Evolutionary conservation across 108 stramenopile genomes (phyloP).

Genomic region (Cylindrotheca closterium): DNA sequence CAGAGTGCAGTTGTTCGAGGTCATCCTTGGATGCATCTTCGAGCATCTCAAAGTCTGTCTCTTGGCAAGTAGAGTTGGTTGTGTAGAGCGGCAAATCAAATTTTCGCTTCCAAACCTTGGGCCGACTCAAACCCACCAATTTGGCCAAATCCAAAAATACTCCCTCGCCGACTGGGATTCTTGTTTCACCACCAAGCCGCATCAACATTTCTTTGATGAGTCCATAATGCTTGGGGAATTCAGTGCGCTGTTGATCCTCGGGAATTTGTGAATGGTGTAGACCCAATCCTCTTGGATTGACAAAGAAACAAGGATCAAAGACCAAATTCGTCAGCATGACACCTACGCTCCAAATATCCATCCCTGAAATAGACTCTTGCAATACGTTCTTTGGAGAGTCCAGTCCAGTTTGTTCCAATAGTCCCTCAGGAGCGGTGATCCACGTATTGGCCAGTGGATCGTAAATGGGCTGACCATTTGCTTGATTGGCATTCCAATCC

Average conservation of each 20-base stretch:
- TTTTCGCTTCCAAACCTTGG: not conserved
- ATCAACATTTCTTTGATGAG: not conserved
- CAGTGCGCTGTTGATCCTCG: not conserved
- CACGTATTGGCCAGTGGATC: not conserved
- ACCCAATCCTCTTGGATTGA: not conserved
- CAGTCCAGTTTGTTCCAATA: slow-evolving; percentile 4
- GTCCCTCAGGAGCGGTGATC: not conserved
- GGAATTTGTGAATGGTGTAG: not conserved
- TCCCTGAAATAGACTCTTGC: slow-evolving; percentile 1
- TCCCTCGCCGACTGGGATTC: not conserved
- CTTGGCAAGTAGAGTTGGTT: not conserved
- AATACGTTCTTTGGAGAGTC: not conserved
- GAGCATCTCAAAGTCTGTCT: not conserved
- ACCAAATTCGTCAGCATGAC: not conserved
- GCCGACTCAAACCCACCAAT: not conserved
- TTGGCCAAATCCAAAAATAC: not conserved
- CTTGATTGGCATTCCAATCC: slow-evolving; percentile 1
- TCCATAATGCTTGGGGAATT: not conserved
- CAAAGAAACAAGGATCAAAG: not conserved
- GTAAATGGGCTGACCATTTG: not conserved
- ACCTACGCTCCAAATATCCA: slow-evolving; percentile 3
- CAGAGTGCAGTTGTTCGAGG: not conserved
- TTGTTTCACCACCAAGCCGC: not conserved
- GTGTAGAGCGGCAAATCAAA: not conserved
- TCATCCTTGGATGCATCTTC: not conserved